Evolutionary conservation across 176 grass and related monocot species (phyloP).

Genomic region (sorghum (Sorghum bicolor)): DNA sequence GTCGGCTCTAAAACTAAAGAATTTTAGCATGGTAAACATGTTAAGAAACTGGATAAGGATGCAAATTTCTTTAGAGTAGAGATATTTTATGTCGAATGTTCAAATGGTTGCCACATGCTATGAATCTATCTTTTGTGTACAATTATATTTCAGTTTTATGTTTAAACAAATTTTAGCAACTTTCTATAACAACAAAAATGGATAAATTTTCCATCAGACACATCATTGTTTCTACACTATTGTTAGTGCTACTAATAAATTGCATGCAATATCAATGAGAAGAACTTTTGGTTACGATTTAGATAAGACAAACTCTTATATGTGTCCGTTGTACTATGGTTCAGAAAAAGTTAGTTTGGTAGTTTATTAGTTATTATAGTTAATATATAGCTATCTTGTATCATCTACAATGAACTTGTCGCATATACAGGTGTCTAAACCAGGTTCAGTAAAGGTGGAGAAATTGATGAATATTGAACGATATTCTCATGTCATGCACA

Average conservation of each 20-base stretch:
- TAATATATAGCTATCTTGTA: not conserved
- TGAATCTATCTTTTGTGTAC: not conserved
- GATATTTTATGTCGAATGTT: not conserved
- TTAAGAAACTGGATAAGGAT: not conserved
- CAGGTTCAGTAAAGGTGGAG: conserved; percentile 81
- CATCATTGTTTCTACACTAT: not conserved
- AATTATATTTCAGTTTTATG: not conserved
- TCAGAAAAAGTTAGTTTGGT: not conserved
- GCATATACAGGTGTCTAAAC: conserved; percentile 65
- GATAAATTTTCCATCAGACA: not conserved
- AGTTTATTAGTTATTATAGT: not conserved
- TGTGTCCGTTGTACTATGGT: not conserved
- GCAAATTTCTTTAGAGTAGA: not conserved
- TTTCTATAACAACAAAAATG: not conserved
- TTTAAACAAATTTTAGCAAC: not conserved
- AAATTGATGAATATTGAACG: conserved; percentile 91
- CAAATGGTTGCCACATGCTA: not conserved
- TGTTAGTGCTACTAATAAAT: not conserved
- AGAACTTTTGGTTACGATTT: not conserved
- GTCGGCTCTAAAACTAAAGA: not conserved
- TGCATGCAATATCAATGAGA: not conserved
- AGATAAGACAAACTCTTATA: not conserved
- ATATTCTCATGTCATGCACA: conserved; percentile 98
- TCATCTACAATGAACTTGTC: not conserved
- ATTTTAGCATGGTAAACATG: not conserved